Conservation (phyloP, 768 basidiomycete species). For the Russula olivacea region DNA sequence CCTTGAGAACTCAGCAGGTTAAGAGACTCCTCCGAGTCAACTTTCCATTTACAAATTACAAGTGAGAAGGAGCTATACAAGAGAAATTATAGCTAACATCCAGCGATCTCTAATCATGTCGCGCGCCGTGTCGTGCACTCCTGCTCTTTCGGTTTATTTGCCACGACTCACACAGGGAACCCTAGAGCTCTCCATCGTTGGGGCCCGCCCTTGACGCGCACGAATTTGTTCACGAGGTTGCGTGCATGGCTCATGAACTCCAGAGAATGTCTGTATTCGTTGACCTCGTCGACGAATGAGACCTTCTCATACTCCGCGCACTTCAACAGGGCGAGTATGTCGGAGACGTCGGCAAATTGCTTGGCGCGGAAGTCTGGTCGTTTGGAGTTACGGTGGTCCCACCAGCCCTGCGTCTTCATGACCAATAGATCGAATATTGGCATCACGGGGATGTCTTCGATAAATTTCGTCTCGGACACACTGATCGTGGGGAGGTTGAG, state of each 20-base stretch:
- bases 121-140: too few relatives aligned
- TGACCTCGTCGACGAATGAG: neutral
- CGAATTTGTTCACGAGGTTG: neutral
- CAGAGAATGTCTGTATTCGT: neutral
- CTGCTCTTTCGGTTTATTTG: too few relatives aligned
- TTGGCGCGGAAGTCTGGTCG: conserved; percentile 3
- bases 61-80: too few relatives aligned
- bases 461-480: accelerated
- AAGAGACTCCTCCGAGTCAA: too few relatives aligned
- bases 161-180: neutral
- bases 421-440: conserved; percentile 14
- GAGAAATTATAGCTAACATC: too few relatives aligned
- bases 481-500: neutral
- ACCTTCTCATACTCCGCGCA: neutral
- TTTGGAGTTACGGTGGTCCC: neutral
- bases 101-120: too few relatives aligned
- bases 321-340: conserved; percentile 6
- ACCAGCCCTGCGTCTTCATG: conserved; percentile 15
- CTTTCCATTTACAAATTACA: too few relatives aligned
- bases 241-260: neutral
- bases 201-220: neutral
- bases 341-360: neutral
- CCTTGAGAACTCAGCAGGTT: too few relatives aligned
- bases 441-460: conserved; percentile 9
- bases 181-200: neutral